phyloP scores from a whole-genome alignment of 129 eudicot species.

The Helichrysum umbraculigerum region DNA sequence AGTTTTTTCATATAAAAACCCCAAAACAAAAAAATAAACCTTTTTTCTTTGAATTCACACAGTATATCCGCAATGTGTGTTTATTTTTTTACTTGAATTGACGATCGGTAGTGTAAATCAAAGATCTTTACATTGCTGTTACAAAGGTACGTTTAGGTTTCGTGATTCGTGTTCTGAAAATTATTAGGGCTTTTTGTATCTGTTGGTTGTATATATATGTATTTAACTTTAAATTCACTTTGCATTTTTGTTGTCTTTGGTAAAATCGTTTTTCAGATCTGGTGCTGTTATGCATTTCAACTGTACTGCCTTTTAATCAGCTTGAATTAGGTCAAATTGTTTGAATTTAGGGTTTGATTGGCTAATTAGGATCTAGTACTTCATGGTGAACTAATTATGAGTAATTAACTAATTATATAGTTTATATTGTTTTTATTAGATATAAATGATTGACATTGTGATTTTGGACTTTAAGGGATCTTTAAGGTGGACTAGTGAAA shows the following conservation, averaged over 20 bases:
- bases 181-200: not conserved
- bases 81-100: slow-evolving; percentile 29
- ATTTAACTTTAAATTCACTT: not conserved
- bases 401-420: not conserved
- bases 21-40: slow-evolving; percentile 8
- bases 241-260: slow-evolving; percentile 16
- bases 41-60: slow-evolving; percentile 18
- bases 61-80: slow-evolving; percentile 44
- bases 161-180: slow-evolving; percentile 11
- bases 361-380: slow-evolving; percentile 25
- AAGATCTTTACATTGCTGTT: slow-evolving; percentile 60
- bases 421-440: not conserved
- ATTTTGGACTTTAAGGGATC: slow-evolving; percentile 26
- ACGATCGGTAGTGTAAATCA: slow-evolving; percentile 40
- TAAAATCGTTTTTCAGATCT: slow-evolving; percentile 51
- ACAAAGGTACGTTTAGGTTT: slow-evolving; percentile 26
- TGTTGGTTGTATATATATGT: not conserved
- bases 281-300: slow-evolving; percentile 16
- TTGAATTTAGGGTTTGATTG: slow-evolving; percentile 11
- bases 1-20: slow-evolving; percentile 26
- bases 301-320: slow-evolving; percentile 20
- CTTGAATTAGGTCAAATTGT: slow-evolving; percentile 10
- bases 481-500: slow-evolving; percentile 29
- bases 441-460: slow-evolving; percentile 18
- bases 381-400: slow-evolving; percentile 8